Conservation (phyloP, 2,329 filamentous ascomycete genomes). For the Thielaviopsis ethacetica region DNA sequence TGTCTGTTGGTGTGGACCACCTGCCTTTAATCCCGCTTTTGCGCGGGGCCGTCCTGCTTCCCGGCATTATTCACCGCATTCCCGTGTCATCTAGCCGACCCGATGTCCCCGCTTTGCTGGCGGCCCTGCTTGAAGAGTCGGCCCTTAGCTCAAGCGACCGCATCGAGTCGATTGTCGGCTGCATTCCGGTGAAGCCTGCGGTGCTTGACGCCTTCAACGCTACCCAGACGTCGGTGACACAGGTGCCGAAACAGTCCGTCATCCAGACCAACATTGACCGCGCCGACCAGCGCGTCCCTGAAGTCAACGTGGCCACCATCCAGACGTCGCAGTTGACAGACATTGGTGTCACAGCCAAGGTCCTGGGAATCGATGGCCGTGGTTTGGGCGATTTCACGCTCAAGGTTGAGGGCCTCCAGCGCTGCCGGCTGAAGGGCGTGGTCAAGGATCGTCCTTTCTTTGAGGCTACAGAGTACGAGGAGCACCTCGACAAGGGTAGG, state of each 20-base stretch:
- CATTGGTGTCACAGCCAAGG: conserved; percentile 68
- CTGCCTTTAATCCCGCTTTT: conserved; percentile 73
- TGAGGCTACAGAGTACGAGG: conserved; percentile 54
- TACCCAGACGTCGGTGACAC: no score
- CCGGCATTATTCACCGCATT: conserved; percentile 71
- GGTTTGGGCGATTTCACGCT: conserved; percentile 63
- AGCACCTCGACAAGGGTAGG: conserved; percentile 54
- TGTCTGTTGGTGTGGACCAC: conserved; percentile 9
- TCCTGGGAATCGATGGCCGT: conserved; percentile 58
- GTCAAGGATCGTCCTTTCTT: conserved; percentile 71
- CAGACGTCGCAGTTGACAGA: conserved; percentile 61
- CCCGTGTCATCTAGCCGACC: conserved; percentile 63
- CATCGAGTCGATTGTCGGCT: conserved; percentile 60
- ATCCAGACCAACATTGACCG: conserved; percentile 53
- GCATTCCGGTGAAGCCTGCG: conserved; percentile 68
- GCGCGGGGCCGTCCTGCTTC: conserved; percentile 65
- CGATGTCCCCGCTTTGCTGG: conserved; percentile 77
- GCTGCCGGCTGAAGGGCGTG: conserved; percentile 60
- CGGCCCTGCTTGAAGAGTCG: conserved; percentile 65
- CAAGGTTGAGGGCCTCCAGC: conserved; percentile 68
- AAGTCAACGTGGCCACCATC: conserved; percentile 41
- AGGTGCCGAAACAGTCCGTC: conserved; percentile 22
- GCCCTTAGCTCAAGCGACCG: conserved; percentile 48
- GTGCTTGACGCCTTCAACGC: conserved; percentile 28
- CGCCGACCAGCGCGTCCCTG: conserved; percentile 26